phyloP scores from a whole-genome alignment of 495 filamentous ascomycete species.

The Polyplosphaeria fusca region DNA sequence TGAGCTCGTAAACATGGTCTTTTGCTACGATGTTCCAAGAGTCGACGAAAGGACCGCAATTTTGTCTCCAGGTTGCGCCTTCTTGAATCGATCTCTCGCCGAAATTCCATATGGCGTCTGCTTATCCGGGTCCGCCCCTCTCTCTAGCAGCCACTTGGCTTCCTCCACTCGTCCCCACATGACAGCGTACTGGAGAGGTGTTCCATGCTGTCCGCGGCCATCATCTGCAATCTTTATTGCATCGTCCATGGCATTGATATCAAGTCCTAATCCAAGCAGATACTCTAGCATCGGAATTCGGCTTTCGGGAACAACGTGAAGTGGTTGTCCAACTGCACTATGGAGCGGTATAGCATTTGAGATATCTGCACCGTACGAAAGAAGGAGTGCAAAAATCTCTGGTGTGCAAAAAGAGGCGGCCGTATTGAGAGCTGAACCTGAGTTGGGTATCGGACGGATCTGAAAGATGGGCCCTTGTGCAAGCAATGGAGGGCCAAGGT shows the following conservation, averaged over 20 bases:
- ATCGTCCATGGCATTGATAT: neutral
- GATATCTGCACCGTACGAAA: neutral
- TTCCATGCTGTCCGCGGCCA: neutral
- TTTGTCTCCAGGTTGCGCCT: too few relatives aligned
- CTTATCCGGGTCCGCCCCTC: neutral
- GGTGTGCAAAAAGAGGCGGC: neutral
- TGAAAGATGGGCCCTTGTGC: neutral
- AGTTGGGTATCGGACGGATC: neutral
- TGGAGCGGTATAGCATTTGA: slow-evolving; percentile 3
- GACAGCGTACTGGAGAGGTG: neutral
- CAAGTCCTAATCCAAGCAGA: neutral
- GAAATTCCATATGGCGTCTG: neutral
- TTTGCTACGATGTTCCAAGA: too few relatives aligned
- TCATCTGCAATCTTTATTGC: neutral
- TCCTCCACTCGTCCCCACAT: neutral
- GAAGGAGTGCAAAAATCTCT: neutral
- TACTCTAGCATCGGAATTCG: slow-evolving; percentile 1
- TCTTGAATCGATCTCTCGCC: neutral
- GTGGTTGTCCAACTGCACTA: neutral
- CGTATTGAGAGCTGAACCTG: neutral
- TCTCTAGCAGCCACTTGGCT: slow-evolving; percentile 1
- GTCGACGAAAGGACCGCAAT: too few relatives aligned
- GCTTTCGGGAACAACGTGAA: neutral
- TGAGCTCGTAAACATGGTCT: too few relatives aligned
- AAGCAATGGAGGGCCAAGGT: neutral